Evolutionary conservation across 208 protist genomes (phyloP), one percentile per base, ranked within the genome.

Genomic region (Porcisia hertigi): DNA sequence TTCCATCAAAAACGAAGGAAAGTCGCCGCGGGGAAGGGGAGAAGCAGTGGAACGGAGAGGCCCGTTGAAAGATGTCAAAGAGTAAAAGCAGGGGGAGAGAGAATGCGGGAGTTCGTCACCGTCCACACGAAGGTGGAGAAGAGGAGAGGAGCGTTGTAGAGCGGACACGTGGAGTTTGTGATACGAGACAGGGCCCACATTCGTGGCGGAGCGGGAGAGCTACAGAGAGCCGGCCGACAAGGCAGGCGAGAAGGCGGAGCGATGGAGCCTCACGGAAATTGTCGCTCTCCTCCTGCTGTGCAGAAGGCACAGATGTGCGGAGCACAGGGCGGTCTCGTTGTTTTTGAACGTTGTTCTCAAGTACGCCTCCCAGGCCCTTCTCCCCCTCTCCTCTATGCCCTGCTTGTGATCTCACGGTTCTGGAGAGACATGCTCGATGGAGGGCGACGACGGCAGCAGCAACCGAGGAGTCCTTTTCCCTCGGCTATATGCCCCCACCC

Each of bases 401-500:
- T 0, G n/a, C 12, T 69, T 20, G 64, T 53, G 25, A 8, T 54
- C 43, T 34, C 45, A 23, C 49, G 36, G 1, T 11, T 30, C 12
- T 55, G 54, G n/a, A 66, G 49, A 65, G n/a, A 66, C 8, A 16
- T 65, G 12, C 34, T 65, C 36, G 34, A 65, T n/a, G 59, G 59
- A 65, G 59, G n/a, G n/a, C n/a, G n/a, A n/a, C 59, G 43, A 36
- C 59, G 43, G 59, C 59, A 64, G 34, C 59, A 41, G 59, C 34
- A 64, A 34, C 59, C 12, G 57, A 12, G 20, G n/a, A 43, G 59
- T 2, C 25, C 30, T n/a, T 6, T 39, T 73, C 60, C 30, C 39
- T 64, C 71, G 18, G 39, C 69, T 70, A n/a, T n/a, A n/a, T n/a
- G n/a, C n/a, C n/a, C n/a, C n/a, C n/a, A n/a, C n/a, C 60, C 62